These are phyloP conservation scores for Aphanoascus verrucosus DNA, from an alignment of 2,329 filamentous ascomycete genomes.

Conservation along the genomic window DNA sequence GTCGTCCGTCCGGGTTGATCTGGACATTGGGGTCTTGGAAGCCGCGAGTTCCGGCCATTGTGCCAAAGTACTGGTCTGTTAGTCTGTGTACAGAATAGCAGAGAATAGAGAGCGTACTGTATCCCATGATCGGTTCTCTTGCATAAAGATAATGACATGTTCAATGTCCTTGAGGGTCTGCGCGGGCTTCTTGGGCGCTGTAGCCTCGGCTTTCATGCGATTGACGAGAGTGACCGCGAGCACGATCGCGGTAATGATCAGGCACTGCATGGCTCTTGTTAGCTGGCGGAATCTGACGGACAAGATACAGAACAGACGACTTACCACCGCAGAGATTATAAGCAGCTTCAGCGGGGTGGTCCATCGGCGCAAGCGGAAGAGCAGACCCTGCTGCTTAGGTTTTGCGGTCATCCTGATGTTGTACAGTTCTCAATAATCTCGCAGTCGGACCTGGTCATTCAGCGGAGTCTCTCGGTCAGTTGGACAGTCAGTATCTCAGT, in stretches of 20 bases:
- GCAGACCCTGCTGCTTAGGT: neutral
- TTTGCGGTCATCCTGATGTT: neutral
- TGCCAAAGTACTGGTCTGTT: slow-evolving; percentile 41
- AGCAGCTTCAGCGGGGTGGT: slow-evolving; percentile 4
- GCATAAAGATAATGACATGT: slow-evolving; percentile 51
- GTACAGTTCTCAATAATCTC: neutral
- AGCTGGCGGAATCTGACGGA: no score
- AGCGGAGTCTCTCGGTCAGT: no score
- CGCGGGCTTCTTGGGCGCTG: slow-evolving; percentile 18
- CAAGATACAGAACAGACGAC: neutral
- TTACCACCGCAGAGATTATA: slow-evolving; percentile 2
- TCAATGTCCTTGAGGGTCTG: slow-evolving; percentile 43
- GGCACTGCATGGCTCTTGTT: slow-evolving; percentile 2
- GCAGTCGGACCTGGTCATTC: no score
- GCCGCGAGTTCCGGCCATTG: slow-evolving; percentile 46
- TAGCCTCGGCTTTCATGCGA: neutral
- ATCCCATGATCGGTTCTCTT: slow-evolving; percentile 39
- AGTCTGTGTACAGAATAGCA: neutral
- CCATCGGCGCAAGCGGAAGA: neutral
- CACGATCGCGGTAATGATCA: slow-evolving; percentile 1
- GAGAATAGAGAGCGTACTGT: slow-evolving; percentile 20
- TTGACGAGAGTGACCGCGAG: slow-evolving; percentile 4
- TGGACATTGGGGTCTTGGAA: slow-evolving; percentile 49
- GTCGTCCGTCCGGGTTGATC: slow-evolving; percentile 36
- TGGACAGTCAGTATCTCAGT: no score